Conservation (phyloP, 257 asterid species). For the Fraxinus quadrangulata region DNA sequence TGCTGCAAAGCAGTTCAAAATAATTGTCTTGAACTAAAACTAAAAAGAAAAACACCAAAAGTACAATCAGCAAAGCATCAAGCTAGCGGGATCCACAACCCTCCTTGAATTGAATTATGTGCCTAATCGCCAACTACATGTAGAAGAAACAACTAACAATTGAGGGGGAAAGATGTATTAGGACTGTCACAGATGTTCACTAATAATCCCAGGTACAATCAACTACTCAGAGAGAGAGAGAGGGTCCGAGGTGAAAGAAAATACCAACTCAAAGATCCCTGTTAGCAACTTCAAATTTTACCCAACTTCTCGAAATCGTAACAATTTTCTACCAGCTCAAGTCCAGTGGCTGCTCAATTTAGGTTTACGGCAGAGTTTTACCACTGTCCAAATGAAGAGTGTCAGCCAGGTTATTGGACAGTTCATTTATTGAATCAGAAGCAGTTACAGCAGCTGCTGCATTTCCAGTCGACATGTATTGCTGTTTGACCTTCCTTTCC, state of each 20-base stretch:
- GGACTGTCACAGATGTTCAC: conserved; percentile 34
- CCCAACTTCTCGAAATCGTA: conserved; percentile 33
- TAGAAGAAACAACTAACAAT: conserved; percentile 33
- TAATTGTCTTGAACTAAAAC: conserved; percentile 43
- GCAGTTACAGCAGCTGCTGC: conserved; percentile 39
- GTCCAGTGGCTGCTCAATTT: conserved; percentile 42
- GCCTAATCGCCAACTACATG: conserved; percentile 44
- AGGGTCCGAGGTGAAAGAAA: conserved; percentile 41
- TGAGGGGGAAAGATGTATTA: conserved; percentile 22
- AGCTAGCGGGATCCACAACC: conserved; percentile 33
- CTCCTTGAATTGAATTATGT: conserved; percentile 24
- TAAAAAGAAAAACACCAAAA: conserved; percentile 29
- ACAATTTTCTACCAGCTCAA: conserved; percentile 33
- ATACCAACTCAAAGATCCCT: conserved; percentile 53
- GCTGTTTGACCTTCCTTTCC: conserved; percentile 85
- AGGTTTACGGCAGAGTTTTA: conserved; percentile 50
- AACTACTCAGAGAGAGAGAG: conserved; percentile 41
- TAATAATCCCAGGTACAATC: conserved; percentile 38
- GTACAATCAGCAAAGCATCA: conserved; percentile 35
- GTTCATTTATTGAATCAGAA: conserved; percentile 69
- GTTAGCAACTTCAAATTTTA: conserved; percentile 42
- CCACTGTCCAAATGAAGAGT: conserved; percentile 66
- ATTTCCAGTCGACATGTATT: conserved; percentile 46
- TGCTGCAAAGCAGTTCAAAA: conserved; percentile 41
- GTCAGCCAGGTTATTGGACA: conserved; percentile 68